Evolutionary conservation across 768 basidiomycete genomes (phyloP), one percentile per base, ranked within the genome.

Genomic region (Serendipita sp.): DNA sequence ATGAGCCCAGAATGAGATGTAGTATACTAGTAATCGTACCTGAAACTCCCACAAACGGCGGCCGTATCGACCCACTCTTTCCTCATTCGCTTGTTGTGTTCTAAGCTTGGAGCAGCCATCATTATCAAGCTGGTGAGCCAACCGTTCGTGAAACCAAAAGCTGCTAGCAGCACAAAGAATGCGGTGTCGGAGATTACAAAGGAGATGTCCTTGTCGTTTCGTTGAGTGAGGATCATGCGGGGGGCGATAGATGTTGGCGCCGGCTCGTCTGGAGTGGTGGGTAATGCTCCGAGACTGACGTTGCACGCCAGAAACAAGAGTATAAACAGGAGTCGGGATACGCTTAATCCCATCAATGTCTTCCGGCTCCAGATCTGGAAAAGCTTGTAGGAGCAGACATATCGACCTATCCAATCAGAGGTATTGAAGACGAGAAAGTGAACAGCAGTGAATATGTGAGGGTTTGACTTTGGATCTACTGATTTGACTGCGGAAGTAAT

Each of bases 291-390:
- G 48, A 78, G 81, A 68, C 85, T 82, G 46, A 94, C 75, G 71
- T 96, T 96, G 79, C 92, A 95, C 74, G 86, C 78, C n/a, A 95
- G 79, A 74, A 95, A 86, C 46, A 93, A 70, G 35, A 91, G 91
- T 56, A 96, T 82, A 75, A 95, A 94, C 38, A 92, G 70, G 1
- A 85, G 87, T 64, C 93, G 84, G 2, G 82, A 73, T 46, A 88
- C 71, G 15, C 91, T 86, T 30, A 90, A 74, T 3, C 72, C 70
- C 15, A 91, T 72, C 45, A 94, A 79, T 38, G 79, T 79, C 28
- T 76, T 79, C 3, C 82, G 80, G 2, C 84, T 84, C 83, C 89
- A 92, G 63, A 92, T 75, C 37, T 85, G 73, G 24, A 92, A 73
- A 5, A 72, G 71, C 3, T 86, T 85, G 69, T 84, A 78, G 3